Base-by-base conservation (phyloP, 2,329 filamentous ascomycete species). In the Fusarium pseudograminearum region DNA sequence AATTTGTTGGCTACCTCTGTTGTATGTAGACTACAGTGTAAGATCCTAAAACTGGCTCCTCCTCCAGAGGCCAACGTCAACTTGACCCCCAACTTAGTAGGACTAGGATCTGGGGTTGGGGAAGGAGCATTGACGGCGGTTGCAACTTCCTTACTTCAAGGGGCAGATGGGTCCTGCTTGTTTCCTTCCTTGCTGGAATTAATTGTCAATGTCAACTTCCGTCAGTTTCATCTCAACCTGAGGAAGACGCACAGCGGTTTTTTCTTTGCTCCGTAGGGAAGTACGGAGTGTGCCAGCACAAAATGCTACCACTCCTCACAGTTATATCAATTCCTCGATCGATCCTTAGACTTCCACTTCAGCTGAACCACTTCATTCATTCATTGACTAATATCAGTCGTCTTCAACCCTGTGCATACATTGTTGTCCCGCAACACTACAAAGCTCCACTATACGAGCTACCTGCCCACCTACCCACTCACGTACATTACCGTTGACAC, bases 91-190 rank as follows among this genome's bases (percentile, higher is more conserved):
- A 40, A 40, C n/a, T 30, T 30, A 30, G 28, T 14, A 20, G 36
- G 56, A 41, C 70, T 40, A 38, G 65, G 70, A 68, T 73, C 65
- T 38, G 50, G 70, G 68, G 40, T 70, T 28, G 36, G 45, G 62
- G 51, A 59, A 72, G 61, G 57, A 69, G 53, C 53, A 57, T 63
- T 56, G 41, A 47, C 41, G 18, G 48, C 41, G 20, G 48, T 47
- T 53, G 41, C 40, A 57, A 34, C 46, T 57, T 47, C 50, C 38
- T 57, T 47, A 47, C 38, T 61, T 36, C 30, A 40, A 26, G 42
- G 57, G 26, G 16, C 18, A 30, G 9, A 48, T 20, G 45, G 28
- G 30, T 24, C 20, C 16, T 48, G 14, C 26, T 18, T 45, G 45
- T 40, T 40, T 40, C 11, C 12, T 38, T n/a, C n/a, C 36, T 20